phyloP scores from a whole-genome alignment of 1,284 basidiomycete genomes.

The Sporisorium reilianum region DNA sequence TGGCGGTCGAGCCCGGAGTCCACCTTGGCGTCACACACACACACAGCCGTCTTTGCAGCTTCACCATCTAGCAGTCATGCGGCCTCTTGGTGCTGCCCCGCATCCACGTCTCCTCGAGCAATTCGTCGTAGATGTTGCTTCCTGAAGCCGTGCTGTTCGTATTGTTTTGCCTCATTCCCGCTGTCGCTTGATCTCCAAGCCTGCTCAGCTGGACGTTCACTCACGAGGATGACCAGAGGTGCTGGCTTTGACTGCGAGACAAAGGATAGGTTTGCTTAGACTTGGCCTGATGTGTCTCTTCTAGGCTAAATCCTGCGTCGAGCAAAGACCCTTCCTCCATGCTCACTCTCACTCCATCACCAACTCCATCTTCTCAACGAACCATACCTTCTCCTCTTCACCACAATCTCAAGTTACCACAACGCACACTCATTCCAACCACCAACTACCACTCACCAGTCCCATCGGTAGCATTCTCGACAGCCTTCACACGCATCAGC shows the following conservation, averaged over 20 bases:
- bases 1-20: not conserved
- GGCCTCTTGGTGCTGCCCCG: not conserved
- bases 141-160: not conserved
- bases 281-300: too few species aligned
- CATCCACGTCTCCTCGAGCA: not conserved
- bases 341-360: not conserved
- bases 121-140: conserved; percentile 12
- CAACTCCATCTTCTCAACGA: not conserved
- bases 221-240: too few species aligned
- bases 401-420: not conserved
- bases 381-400: not conserved
- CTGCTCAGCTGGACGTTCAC: not conserved
- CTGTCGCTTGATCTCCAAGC: not conserved
- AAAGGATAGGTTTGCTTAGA: not conserved
- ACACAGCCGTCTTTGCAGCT: not conserved
- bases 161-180: conserved; percentile 4
- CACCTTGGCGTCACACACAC: conserved; percentile 9
- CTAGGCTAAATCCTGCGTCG: not conserved
- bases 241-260: not conserved
- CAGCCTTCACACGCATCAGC: not conserved
- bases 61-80: not conserved
- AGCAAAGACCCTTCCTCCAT: too few species aligned
- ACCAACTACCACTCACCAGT: not conserved
- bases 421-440: not conserved
- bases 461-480: not conserved